A percentile compares a stretch with the other conserved stretches of the same genome.
Conservation (phyloP, 345 rosid species). For the Acer campestre region DNA sequence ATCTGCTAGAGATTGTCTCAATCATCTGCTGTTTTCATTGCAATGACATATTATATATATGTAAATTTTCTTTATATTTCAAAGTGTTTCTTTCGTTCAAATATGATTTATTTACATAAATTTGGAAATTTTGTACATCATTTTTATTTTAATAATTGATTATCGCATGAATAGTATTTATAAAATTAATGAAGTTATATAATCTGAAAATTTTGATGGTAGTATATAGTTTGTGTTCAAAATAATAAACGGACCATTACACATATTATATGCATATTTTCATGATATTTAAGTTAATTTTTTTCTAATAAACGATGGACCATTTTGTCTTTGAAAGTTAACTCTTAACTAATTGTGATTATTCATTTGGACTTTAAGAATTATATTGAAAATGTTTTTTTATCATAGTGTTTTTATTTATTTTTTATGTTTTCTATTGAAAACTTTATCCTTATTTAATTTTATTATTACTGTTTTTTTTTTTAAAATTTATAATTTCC, state of each 20-base stretch:
- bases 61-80: background rate
- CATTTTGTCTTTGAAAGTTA: background rate
- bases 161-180: too few relatives aligned
- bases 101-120: too few relatives aligned
- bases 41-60: background rate
- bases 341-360: background rate
- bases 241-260: background rate
- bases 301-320: background rate
- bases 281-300: background rate
- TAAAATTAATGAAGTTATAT: background rate
- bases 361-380: background rate
- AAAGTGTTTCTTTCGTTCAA: background rate
- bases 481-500: background rate
- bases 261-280: background rate
- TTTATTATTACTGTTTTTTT: too few relatives aligned
- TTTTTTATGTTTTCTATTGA: too few relatives aligned
- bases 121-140: too few relatives aligned
- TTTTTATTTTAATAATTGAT: too few relatives aligned
- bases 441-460: too few relatives aligned
- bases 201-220: background rate
- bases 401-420: too few relatives aligned
- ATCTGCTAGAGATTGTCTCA: constrained; percentile 17
- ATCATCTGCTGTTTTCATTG: constrained; percentile 6
- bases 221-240: background rate
- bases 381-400: too few relatives aligned